A percentile compares a stretch with the other conserved stretches of the same genome.
Evolutionary conservation across 441 rosid species (phyloP).

Genomic region (Corymbia calophylla): DNA sequence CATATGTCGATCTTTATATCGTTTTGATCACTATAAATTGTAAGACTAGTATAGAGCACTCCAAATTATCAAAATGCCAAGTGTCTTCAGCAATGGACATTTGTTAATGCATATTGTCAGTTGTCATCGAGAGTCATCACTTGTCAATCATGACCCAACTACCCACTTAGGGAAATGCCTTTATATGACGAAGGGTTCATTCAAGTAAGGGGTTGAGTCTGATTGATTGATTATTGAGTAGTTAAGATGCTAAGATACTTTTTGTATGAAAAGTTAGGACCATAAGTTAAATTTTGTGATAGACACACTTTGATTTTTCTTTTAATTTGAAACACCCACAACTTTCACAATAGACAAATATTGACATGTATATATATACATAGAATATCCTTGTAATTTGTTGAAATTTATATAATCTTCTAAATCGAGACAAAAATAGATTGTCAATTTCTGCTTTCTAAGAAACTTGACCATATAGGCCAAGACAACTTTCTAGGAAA

Average conservation of each 20-base stretch:
- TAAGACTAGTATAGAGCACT: background rate
- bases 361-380: background rate
- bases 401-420: no score
- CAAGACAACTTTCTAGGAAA: background rate
- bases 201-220: background rate
- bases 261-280: background rate
- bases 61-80: background rate
- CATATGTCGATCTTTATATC: background rate
- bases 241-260: background rate
- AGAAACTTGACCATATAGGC: background rate
- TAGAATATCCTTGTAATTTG: rapidly evolving
- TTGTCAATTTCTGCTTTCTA: background rate
- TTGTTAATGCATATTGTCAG: background rate
- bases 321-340: background rate
- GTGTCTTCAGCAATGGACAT: background rate
- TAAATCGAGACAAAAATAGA: background rate
- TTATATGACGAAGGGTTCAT: background rate
- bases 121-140: background rate
- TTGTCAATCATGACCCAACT: background rate
- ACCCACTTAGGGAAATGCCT: background rate
- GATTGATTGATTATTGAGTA: no score
- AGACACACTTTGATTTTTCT: background rate
- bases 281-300: background rate
- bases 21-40: background rate
- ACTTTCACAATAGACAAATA: background rate